Percentiles rank a stretch among this genome's conserved stretches.
Conservation (phyloP, 78 protist species). For the slime mould (Dictyostelium discoideum) region DNA sequence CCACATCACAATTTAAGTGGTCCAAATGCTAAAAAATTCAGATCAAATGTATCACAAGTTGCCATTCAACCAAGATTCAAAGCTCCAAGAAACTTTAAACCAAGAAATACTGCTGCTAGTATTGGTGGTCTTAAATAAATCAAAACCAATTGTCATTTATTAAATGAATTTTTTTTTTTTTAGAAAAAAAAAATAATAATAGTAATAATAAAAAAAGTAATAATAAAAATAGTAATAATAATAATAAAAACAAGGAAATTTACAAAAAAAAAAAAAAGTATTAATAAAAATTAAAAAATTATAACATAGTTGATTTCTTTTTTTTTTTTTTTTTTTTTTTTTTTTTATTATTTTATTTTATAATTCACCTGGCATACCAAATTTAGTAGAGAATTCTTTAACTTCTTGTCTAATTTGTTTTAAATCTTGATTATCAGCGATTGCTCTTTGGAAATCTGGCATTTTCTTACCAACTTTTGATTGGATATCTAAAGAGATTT, state of each 20-base stretch:
- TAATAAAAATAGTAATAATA: too few relatives aligned
- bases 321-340: too few relatives aligned
- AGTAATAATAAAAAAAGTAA: too few relatives aligned
- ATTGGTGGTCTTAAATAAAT: constrained; percentile 5
- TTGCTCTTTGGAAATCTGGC: constrained; percentile 83
- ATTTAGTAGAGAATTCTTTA: constrained; percentile 82
- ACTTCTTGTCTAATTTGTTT: constrained; percentile 83
- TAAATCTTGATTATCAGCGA: constrained; percentile 12
- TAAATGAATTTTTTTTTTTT: too few relatives aligned
- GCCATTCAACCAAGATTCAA: neutral
- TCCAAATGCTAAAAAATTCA: constrained; percentile 9
- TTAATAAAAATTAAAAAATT: too few relatives aligned
- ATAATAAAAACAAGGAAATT: too few relatives aligned
- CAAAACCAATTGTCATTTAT: too few relatives aligned
- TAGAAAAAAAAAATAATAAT: too few relatives aligned
- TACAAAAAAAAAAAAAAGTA: too few relatives aligned
- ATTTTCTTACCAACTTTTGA: constrained; percentile 84
- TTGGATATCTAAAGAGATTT: constrained; percentile 83
- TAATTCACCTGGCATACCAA: constrained; percentile 92
- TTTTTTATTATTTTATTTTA: neutral
- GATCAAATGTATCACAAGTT: neutral
- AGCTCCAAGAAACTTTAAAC: neutral
- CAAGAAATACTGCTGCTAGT: neutral
- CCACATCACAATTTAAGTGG: neutral
- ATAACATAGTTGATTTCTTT: too few relatives aligned